Evolutionary conservation across 805 yeast genomes (phyloP), one percentile per base, ranked within the genome.

Genomic region (Wickerhamiella azymoides): DNA sequence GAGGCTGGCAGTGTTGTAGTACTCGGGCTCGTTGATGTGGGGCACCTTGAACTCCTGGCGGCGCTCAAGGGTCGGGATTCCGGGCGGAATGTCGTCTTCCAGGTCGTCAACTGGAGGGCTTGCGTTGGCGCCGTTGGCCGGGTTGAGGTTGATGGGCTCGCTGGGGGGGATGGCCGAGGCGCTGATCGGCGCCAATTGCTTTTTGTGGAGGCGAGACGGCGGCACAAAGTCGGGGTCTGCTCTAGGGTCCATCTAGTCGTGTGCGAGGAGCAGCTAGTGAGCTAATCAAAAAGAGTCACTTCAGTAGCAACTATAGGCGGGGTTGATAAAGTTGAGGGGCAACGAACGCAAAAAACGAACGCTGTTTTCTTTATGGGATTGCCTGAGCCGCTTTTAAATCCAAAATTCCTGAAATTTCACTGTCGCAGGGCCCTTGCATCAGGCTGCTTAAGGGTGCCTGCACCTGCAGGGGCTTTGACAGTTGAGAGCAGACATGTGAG

Each of bases 221-320:
- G 95, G 94, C 42, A 79, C 76, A 62, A 85, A 88, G 61, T 85
- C 78, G 16, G 95, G 94, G 53, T 86, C 96, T 63, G 80, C 76
- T 3, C 89, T 81, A 18, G 97, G 97, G 61, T 88, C 97, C 97
- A 86, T 86, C n/a, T n/a, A n/a, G n/a, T n/a, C n/a, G n/a, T n/a
- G n/a, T n/a, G n/a, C n/a, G n/a, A n/a, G n/a, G n/a, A n/a, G n/a
- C 24, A 26, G 40, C 32, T 14, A 10, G 32, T 39, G 43, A 39
- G 43, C 24, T 21, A 21, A 21, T 26, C 13, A 26, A 24, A 24
- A 24, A 10, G 28, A 26, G 14, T 30, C 33, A 13, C 16, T 30
- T 13, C 16, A 26, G 28, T 10, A 26, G 28, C 28, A 26, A 26
- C 28, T 26, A n/a, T n/a, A n/a, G n/a, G 24, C 4, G 24, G 24